Evolutionary conservation across 2,329 filamentous ascomycete genomes (phyloP).

Genomic region (Phyllosticta citriasiana): DNA sequence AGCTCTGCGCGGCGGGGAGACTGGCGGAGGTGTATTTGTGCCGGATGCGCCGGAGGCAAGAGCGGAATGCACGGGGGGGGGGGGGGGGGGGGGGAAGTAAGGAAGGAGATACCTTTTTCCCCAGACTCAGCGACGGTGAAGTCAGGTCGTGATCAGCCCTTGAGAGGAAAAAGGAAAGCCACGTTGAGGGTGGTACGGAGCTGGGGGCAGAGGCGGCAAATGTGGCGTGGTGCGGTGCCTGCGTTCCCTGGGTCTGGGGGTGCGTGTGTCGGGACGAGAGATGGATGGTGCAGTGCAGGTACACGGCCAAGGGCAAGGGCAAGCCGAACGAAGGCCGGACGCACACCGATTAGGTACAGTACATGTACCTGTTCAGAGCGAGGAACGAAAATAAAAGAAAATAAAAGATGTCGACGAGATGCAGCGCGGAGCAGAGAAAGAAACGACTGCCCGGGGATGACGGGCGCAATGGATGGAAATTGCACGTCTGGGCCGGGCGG

Average conservation of each 20-base stretch:
- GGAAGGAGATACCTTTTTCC: not conserved
- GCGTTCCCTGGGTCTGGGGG: not conserved
- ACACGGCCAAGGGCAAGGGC: not conserved
- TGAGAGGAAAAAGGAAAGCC: not conserved
- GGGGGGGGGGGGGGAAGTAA: not conserved
- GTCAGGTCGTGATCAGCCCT: not conserved
- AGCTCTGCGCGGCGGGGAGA: not conserved
- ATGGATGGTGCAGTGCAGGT: not conserved
- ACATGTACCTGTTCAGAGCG: not conserved
- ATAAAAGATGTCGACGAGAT: not conserved
- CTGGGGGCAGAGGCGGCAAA: not conserved
- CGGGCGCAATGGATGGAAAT: not conserved
- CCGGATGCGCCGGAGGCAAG: constrained; percentile 8
- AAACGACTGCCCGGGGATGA: too few species aligned
- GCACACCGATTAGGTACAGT: not conserved
- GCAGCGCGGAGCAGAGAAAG: not conserved
- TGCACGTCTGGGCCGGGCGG: too few species aligned
- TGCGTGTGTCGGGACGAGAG: not conserved
- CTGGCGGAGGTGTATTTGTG: not conserved
- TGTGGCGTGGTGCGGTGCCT: not conserved
- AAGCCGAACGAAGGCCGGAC: not conserved
- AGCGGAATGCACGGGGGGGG: constrained; percentile 1
- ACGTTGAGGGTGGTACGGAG: not conserved
- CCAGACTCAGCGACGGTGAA: not conserved
- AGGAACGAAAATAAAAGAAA: not conserved